Evolutionary conservation across 371 early-diverging fungal genomes (phyloP).

Genomic region (Batkoa obscura): DNA sequence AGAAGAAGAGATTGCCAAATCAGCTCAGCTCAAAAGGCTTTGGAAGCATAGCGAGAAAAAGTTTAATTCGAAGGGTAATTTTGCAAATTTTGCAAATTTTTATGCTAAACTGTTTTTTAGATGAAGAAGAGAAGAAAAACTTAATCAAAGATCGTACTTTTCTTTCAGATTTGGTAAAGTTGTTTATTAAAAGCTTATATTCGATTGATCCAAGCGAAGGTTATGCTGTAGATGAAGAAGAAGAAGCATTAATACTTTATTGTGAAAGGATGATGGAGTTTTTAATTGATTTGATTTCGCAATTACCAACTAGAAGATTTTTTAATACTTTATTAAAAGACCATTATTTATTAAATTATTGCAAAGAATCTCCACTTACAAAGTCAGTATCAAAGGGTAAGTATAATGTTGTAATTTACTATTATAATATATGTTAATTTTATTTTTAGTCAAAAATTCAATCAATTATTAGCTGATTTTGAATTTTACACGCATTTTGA

Average conservation of each 20-base stretch:
- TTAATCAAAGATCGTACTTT: neutral
- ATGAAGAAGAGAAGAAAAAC: neutral
- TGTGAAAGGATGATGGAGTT: slow-evolving; percentile 64
- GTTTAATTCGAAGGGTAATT: slow-evolving; percentile 20
- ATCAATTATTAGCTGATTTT: slow-evolving; percentile 36
- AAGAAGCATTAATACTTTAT: slow-evolving; percentile 18
- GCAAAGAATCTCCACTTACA: slow-evolving; percentile 30
- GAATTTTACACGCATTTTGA: slow-evolving; percentile 52
- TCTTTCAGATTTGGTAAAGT: neutral
- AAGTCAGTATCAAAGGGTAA: slow-evolving; percentile 7
- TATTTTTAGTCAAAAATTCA: slow-evolving; percentile 19
- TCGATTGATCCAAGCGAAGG: neutral
- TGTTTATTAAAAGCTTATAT: slow-evolving; percentile 11
- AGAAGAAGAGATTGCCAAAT: slow-evolving; percentile 29
- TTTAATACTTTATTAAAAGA: slow-evolving; percentile 64
- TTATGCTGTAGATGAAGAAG: neutral
- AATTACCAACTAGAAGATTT: slow-evolving; percentile 78
- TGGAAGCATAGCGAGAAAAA: slow-evolving; percentile 40
- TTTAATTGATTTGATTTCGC: slow-evolving; percentile 63
- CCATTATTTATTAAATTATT: slow-evolving; percentile 45
- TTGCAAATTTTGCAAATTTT: neutral
- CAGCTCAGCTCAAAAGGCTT: slow-evolving; percentile 35
- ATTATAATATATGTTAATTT: neutral
- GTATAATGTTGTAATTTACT: neutral
- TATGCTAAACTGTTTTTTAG: slow-evolving; percentile 1